phyloP scores from a whole-genome alignment of 495 filamentous ascomycete species.

The Neurospora cerealis region DNA sequence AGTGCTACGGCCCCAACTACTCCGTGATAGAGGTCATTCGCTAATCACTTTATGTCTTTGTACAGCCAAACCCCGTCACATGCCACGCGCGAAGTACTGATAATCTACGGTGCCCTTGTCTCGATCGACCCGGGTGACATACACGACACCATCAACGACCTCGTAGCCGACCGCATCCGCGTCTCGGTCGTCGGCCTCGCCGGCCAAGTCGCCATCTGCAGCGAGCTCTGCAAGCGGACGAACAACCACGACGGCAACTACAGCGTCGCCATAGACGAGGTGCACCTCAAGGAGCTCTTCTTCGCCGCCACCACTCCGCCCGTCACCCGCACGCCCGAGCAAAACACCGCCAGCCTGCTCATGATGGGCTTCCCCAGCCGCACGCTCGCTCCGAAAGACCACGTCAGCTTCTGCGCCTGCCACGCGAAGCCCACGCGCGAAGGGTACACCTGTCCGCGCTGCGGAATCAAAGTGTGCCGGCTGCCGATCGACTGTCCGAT shows the following conservation, averaged over 20 bases:
- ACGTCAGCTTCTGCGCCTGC: constrained; percentile 72
- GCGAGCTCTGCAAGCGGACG: constrained; percentile 75
- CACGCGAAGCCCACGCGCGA: constrained; percentile 75
- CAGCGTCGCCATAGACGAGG: constrained; percentile 76
- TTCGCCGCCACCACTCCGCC: constrained; percentile 85
- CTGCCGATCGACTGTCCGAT: constrained; percentile 87
- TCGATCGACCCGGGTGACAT: constrained; percentile 93
- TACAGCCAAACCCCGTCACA: constrained; percentile 78
- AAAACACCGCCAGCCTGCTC: constrained; percentile 64
- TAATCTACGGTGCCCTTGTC: constrained; percentile 84
- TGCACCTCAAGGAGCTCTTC: constrained; percentile 80
- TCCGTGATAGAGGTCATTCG: neutral
- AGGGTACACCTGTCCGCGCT: constrained; percentile 89
- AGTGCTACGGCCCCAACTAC: constrained; percentile 12
- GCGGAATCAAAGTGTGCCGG: constrained; percentile 79
- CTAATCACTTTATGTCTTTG: neutral
- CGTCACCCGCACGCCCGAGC: constrained; percentile 57
- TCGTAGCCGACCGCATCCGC: constrained; percentile 71
- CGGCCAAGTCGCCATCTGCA: constrained; percentile 85
- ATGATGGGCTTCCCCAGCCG: constrained; percentile 99
- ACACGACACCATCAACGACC: constrained; percentile 69
- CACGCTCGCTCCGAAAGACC: constrained; percentile 60
- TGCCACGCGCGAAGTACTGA: constrained; percentile 82
- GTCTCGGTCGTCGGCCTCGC: constrained; percentile 82
- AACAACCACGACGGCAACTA: constrained; percentile 75